A percentile compares a stretch with the other conserved stretches of the same genome.
Evolutionary conservation across 1,284 basidiomycete genomes (phyloP).

Genomic region (Xanthoconium separans): DNA sequence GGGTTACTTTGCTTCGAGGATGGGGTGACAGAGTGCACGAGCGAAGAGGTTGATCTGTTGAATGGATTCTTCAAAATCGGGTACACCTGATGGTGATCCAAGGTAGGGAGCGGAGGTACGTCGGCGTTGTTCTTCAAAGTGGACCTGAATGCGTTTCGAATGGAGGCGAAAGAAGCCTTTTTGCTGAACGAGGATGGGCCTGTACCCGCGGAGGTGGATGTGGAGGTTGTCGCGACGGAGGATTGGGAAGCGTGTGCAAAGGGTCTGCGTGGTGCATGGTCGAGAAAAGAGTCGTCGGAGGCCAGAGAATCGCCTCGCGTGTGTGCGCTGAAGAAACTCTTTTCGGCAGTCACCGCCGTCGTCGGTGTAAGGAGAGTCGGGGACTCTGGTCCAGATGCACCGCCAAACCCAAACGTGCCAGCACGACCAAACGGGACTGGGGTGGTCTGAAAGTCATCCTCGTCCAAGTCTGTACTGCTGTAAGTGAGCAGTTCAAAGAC

Average conservation of each 20-base stretch:
- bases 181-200: slow-evolving; percentile 61
- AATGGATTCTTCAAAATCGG: slow-evolving; percentile 76
- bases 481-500: not conserved
- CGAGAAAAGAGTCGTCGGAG: slow-evolving; percentile 65
- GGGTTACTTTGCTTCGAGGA: slow-evolving; percentile 37
- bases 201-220: slow-evolving; percentile 22
- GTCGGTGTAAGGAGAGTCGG: slow-evolving; percentile 47
- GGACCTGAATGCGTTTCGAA: slow-evolving; percentile 87
- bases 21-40: slow-evolving; percentile 41
- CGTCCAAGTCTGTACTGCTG: slow-evolving; percentile 59
- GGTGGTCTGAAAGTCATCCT: slow-evolving; percentile 63
- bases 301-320: slow-evolving; percentile 72
- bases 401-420: slow-evolving; percentile 41
- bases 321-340: slow-evolving; percentile 60
- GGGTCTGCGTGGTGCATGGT: slow-evolving; percentile 51
- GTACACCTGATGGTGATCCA: slow-evolving; percentile 61
- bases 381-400: slow-evolving; percentile 58
- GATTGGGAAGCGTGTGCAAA: slow-evolving; percentile 69
- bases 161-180: slow-evolving; percentile 83
- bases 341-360: slow-evolving; percentile 52
- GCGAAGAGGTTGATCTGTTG: slow-evolving; percentile 75
- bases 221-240: slow-evolving; percentile 54
- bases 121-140: slow-evolving; percentile 53
- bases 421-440: slow-evolving; percentile 66
- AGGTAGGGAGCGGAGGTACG: slow-evolving; percentile 62